Conservation (phyloP, 2,329 filamentous ascomycete genomes). For the Cladosporium sp. region DNA sequence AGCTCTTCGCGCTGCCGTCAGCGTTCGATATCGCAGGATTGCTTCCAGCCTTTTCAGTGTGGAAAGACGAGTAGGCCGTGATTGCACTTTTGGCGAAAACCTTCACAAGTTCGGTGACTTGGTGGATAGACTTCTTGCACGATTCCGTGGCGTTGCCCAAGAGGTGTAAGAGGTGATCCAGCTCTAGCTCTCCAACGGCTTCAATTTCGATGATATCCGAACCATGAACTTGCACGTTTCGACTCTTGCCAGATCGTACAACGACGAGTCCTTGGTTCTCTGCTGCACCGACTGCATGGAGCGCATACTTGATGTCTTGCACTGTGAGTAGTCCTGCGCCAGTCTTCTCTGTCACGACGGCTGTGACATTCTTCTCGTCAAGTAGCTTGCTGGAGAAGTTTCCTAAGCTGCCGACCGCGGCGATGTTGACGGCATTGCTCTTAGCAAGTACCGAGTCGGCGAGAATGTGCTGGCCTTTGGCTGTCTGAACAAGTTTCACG, state of each 20-base stretch:
- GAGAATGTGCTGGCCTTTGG: constrained; percentile 29
- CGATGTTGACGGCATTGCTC: constrained; percentile 26
- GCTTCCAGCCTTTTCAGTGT: constrained; percentile 27
- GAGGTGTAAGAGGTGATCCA: constrained; percentile 31
- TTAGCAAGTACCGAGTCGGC: constrained; percentile 27
- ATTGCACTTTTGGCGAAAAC: constrained; percentile 25
- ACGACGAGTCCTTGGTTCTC: constrained; percentile 27
- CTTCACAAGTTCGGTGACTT: constrained; percentile 26
- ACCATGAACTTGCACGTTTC: constrained; percentile 21
- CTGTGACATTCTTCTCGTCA: constrained; percentile 30
- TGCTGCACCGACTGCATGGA: constrained; percentile 22
- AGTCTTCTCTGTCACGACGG: constrained; percentile 26
- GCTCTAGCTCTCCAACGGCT: constrained; percentile 26
- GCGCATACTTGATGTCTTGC: constrained; percentile 24
- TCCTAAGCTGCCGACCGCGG: constrained; percentile 26
- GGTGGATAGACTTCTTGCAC: constrained; percentile 25
- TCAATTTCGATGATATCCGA: constrained; percentile 27
- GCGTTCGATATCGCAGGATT: constrained; percentile 27
- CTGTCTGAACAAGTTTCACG: constrained; percentile 23
- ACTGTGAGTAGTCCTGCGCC: constrained; percentile 26
- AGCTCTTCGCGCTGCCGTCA: constrained; percentile 22
- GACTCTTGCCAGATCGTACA: constrained; percentile 25
- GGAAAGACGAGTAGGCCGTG: constrained; percentile 28
- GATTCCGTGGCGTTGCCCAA: constrained; percentile 27
- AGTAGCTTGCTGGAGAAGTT: constrained; percentile 34